Percentiles rank a stretch among this genome's conserved stretches.
Evolutionary conservation across 345 rosid species (phyloP).

Genomic region (Arabidopsis arenosa): DNA sequence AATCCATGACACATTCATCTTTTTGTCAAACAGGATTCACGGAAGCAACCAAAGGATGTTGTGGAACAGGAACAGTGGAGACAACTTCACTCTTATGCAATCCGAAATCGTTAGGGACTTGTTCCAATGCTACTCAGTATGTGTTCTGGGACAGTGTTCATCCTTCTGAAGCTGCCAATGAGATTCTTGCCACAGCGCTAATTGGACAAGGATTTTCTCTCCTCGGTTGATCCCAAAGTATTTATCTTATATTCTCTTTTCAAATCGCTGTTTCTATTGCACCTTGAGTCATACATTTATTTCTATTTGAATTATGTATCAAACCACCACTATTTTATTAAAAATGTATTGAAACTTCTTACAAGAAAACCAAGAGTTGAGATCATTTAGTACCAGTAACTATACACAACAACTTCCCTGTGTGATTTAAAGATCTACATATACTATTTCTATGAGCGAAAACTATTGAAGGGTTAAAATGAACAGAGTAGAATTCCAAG

Average conservation of each 20-base stretch:
- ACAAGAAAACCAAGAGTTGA: conserved; percentile 27
- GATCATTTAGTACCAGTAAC: conserved; percentile 19
- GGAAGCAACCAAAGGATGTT: conserved; percentile 88
- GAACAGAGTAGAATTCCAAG: neutral
- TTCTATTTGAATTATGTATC: conserved; percentile 30
- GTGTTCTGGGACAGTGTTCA: conserved; percentile 97
- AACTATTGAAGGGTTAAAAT: neutral
- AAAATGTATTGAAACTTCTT: conserved; percentile 20
- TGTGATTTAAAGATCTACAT: conserved; percentile 4
- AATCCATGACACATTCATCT: conserved; percentile 8
- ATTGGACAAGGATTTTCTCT: conserved; percentile 73
- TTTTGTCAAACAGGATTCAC: conserved; percentile 57
- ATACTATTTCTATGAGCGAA: neutral
- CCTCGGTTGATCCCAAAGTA: conserved; percentile 27
- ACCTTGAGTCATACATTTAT: conserved; percentile 28
- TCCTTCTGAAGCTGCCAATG: conserved; percentile 91
- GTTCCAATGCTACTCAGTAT: conserved; percentile 79
- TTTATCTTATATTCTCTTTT: neutral
- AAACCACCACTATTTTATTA: conserved; percentile 31
- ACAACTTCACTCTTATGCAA: conserved; percentile 79
- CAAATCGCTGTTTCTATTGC: conserved; percentile 19
- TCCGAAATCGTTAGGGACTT: conserved; percentile 72
- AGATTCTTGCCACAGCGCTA: conserved; percentile 74
- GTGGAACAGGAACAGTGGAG: conserved; percentile 88
- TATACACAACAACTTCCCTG: conserved; percentile 26